Evolutionary conservation across 331 rosid genomes (phyloP).

Genomic region (Pyracantha coccinea): DNA sequence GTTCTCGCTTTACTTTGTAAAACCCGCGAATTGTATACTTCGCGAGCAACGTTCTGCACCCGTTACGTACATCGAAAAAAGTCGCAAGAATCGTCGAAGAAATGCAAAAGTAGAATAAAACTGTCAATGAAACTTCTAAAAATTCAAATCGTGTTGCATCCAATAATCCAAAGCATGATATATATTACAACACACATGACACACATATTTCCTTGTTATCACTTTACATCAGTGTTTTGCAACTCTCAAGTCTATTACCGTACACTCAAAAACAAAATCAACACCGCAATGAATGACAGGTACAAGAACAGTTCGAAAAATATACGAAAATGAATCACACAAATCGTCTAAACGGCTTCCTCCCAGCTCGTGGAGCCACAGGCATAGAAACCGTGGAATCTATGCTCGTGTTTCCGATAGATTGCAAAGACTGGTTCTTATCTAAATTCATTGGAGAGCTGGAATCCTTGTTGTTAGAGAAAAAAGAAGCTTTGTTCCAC

Average conservation of each 20-base stretch:
- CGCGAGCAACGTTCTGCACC: no score
- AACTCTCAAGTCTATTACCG: conserved; percentile 48
- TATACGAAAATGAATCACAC: conserved; percentile 59
- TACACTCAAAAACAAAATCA: conserved; percentile 35
- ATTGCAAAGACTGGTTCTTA: conserved; percentile 53
- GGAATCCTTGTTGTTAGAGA: conserved; percentile 45
- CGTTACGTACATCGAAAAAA: no score
- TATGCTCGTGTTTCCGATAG: conserved; percentile 63
- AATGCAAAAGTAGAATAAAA: no score
- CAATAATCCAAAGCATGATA: no score
- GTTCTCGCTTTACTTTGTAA: no score
- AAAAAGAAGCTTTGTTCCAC: conserved; percentile 65
- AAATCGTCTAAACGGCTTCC: conserved; percentile 95
- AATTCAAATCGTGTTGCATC: no score
- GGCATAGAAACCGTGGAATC: conserved; percentile 82
- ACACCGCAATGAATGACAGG: conserved; percentile 16
- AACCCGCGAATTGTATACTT: no score
- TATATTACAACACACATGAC: no score
- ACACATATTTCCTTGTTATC: neutral
- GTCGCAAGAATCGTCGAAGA: no score
- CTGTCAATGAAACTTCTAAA: no score
- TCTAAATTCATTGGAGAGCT: conserved; percentile 41
- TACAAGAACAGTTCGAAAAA: conserved; percentile 25
- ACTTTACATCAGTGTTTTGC: conserved; percentile 33
- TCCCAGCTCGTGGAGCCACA: conserved; percentile 40